Base-by-base conservation (phyloP, 1,284 basidiomycete genomes). In the Mycosarcoma mackinlayi region DNA sequence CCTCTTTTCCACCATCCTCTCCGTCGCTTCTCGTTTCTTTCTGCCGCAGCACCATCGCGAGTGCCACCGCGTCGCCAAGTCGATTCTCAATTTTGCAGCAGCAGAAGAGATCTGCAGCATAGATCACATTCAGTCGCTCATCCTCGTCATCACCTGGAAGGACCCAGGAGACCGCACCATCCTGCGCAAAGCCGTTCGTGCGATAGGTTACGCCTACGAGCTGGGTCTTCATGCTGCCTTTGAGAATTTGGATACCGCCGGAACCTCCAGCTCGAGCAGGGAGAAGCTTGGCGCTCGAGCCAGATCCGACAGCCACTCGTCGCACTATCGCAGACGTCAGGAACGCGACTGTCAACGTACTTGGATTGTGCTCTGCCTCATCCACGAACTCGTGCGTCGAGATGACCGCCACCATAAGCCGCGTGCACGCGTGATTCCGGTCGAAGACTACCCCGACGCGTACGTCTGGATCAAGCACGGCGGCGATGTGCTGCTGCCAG, bases 1-100 rank as follows among this genome's bases (percentile, higher is more conserved):
- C 76, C 85, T 93, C 50, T 93, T 92, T 83, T 91, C 91, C 6
- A 88, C 89, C 30, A 86, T 93, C 57, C 85, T 93, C 77, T 90
- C 91, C 87, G 90, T 89, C 16, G 90, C 89, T 21, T 90, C 89
- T 85, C 92, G 93, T 83, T 93, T 93, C 77, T 93, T 91, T 85
- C 87, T 87, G 60, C 87, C 89, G 9, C 87, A 88, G 44, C 81
- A 88, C 31, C 92, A 90, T 83, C 87, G 87, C 68, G 84, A 85
- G 27, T 90, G 88, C 70, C 88, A 88, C 66, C 88, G 87, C 67
- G 85, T 91, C 24, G 89, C 88, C 21, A 87, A 90, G 63, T 89
- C 51, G 87, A 25, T 73, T 11, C 52, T 89, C 74, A 88, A 89
- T 8, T 85, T 90, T n/a, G 90, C 91, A 2, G 93, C 92, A 75